Evolutionary conservation across 2,329 filamentous ascomycete species (phyloP).

Genomic region (Penicillium sp.): DNA sequence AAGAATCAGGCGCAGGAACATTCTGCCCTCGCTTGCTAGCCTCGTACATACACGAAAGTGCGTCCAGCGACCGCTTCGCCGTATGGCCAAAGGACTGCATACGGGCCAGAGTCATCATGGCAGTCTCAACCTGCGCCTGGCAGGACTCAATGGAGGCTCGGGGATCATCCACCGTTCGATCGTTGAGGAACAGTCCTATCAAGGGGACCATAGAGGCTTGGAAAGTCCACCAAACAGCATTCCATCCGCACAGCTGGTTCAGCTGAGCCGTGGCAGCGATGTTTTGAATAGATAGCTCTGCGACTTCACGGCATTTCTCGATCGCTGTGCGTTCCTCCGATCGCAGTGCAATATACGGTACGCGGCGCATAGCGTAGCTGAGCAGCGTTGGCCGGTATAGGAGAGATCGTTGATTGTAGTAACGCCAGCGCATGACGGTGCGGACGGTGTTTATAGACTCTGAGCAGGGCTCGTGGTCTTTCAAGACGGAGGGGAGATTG

Average conservation of each 20-base stretch:
- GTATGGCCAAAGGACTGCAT: slow-evolving; percentile 66
- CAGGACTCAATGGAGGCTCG: slow-evolving; percentile 53
- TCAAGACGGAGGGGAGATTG: slow-evolving; percentile 64
- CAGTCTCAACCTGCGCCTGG: slow-evolving; percentile 57
- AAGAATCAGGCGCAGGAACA: slow-evolving; percentile 9
- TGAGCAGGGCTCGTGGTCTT: slow-evolving; percentile 65
- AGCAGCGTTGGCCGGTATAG: slow-evolving; percentile 72
- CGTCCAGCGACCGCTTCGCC: slow-evolving; percentile 62
- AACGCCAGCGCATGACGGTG: slow-evolving; percentile 78
- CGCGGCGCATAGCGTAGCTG: slow-evolving; percentile 58
- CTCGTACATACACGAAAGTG: slow-evolving; percentile 64
- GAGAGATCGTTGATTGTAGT: slow-evolving; percentile 73
- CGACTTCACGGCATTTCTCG: slow-evolving; percentile 66
- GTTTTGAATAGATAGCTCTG: slow-evolving; percentile 69
- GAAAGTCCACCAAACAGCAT: slow-evolving; percentile 78
- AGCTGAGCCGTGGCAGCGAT: slow-evolving; percentile 68
- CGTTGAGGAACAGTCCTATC: slow-evolving; percentile 62
- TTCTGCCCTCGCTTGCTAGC: slow-evolving; percentile 43
- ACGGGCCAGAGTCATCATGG: slow-evolving; percentile 40
- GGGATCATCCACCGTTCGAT: slow-evolving; percentile 54
- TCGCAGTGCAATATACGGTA: slow-evolving; percentile 50
- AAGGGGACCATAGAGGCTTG: slow-evolving; percentile 78
- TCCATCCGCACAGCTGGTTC: slow-evolving; percentile 77
- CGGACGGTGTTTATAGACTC: slow-evolving; percentile 69
- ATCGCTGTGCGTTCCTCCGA: slow-evolving; percentile 68